phyloP scores from a whole-genome alignment of 768 basidiomycete genomes.

The Termitomyces titanicus region DNA sequence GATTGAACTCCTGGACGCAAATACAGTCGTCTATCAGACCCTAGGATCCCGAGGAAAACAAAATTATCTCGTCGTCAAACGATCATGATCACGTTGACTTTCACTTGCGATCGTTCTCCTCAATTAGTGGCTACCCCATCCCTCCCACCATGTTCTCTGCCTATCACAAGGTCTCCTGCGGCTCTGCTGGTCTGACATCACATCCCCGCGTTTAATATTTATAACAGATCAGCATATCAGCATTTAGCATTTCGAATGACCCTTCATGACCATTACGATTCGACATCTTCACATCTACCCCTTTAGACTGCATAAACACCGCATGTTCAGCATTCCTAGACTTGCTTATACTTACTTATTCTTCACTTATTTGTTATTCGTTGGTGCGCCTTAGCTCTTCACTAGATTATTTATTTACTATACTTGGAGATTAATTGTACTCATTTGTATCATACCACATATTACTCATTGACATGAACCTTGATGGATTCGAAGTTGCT shows the following conservation, averaged over 20 bases:
- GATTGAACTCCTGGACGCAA: conserved; percentile 21
- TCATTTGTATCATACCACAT: background rate
- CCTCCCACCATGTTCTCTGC: background rate
- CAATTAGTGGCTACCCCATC: background rate
- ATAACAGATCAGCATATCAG: too few species aligned
- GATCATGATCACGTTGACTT: background rate
- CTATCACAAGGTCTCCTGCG: background rate
- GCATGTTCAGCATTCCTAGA: background rate
- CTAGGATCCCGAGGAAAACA: conserved; percentile 1
- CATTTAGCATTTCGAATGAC: background rate
- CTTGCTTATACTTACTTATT: too few species aligned
- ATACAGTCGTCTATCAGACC: conserved; percentile 6
- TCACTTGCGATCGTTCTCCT: background rate
- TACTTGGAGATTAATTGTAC: background rate
- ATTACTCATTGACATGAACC: background rate
- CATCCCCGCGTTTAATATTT: background rate
- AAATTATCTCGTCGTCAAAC: conserved; percentile 10
- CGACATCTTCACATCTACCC: background rate
- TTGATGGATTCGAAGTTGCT: background rate
- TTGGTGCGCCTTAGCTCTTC: too few species aligned
- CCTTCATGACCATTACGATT: background rate
- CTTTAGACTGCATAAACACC: background rate
- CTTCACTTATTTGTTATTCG: too few species aligned
- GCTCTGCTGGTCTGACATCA: background rate
- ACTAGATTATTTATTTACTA: background rate